These are phyloP conservation scores for Camillea tinctor DNA, from an alignment of 2,329 filamentous ascomycete genomes.

Conservation along the genomic window DNA sequence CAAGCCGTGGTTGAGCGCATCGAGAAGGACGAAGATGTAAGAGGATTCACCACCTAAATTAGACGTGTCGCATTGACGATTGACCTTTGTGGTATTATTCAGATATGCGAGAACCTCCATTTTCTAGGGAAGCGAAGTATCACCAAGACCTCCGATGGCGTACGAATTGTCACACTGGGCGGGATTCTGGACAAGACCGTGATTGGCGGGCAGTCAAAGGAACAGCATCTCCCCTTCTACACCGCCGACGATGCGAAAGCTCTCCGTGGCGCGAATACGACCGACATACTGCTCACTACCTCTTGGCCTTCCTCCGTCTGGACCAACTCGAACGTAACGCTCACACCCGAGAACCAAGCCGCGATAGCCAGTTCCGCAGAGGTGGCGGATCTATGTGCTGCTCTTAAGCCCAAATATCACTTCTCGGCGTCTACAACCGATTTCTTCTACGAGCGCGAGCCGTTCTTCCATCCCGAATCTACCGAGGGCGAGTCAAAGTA, in stretches of 20 bases:
- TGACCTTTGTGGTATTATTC: not conserved
- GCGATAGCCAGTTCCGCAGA: slow-evolving; percentile 58
- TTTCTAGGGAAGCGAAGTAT: slow-evolving; percentile 84
- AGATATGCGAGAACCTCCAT: slow-evolving; percentile 86
- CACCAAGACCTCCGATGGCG: slow-evolving; percentile 84
- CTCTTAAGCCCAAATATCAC: slow-evolving; percentile 89
- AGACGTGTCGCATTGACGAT: not conserved
- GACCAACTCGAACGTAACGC: slow-evolving; percentile 62
- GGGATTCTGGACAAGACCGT: slow-evolving; percentile 65
- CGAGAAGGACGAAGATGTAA: slow-evolving; percentile 61
- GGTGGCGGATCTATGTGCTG: slow-evolving; percentile 74
- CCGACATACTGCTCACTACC: slow-evolving; percentile 84
- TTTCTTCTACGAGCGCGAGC: slow-evolving; percentile 86
- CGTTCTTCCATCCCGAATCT: slow-evolving; percentile 70
- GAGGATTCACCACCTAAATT: slow-evolving; percentile 14
- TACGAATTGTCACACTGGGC: slow-evolving; percentile 84
- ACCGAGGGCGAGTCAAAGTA: slow-evolving; percentile 49
- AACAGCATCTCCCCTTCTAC: slow-evolving; percentile 76
- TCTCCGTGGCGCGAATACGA: slow-evolving; percentile 71
- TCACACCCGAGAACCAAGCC: slow-evolving; percentile 52
- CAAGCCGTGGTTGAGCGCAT: slow-evolving; percentile 69
- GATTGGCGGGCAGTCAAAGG: slow-evolving; percentile 62
- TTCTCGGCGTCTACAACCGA: slow-evolving; percentile 65
- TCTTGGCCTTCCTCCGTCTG: slow-evolving; percentile 79
- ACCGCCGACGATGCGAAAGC: slow-evolving; percentile 73